Evolutionary conservation across 352 stramenopile species (phyloP).

Genomic region (Globisporangium sylvaticum): DNA sequence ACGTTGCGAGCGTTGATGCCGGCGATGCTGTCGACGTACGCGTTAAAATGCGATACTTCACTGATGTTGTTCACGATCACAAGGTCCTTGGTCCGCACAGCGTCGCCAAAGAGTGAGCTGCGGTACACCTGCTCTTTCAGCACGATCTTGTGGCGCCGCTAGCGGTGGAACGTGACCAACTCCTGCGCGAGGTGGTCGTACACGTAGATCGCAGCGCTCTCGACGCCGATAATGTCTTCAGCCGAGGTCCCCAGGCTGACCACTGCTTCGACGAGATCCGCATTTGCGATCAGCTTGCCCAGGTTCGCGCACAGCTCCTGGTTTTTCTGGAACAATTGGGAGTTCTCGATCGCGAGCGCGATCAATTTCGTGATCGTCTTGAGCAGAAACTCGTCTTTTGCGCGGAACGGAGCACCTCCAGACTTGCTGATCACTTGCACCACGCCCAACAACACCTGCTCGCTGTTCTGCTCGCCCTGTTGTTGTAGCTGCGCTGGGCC

Average conservation of each 20-base stretch:
- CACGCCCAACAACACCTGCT: slow-evolving; percentile 56
- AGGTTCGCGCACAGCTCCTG: slow-evolving; percentile 64
- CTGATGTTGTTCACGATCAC: slow-evolving; percentile 65
- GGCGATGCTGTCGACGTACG: slow-evolving; percentile 64
- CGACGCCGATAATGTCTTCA: slow-evolving; percentile 71
- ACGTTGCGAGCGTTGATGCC: slow-evolving; percentile 50
- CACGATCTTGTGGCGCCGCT: slow-evolving; percentile 54
- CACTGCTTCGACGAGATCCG: slow-evolving; percentile 56
- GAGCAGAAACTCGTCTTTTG: slow-evolving; percentile 78
- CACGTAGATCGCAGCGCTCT: slow-evolving; percentile 63
- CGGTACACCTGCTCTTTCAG: slow-evolving; percentile 49
- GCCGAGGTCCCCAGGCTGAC: slow-evolving; percentile 46
- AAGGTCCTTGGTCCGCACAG: slow-evolving; percentile 37
- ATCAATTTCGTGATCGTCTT: slow-evolving; percentile 77
- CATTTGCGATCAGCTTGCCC: slow-evolving; percentile 55
- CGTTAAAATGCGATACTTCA: slow-evolving; percentile 39
- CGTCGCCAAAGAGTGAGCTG: slow-evolving; percentile 48
- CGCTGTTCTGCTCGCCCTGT: neutral
- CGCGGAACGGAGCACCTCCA: slow-evolving; percentile 61
- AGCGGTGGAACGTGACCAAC: slow-evolving; percentile 69
- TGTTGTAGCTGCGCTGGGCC: neutral
- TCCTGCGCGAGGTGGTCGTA: slow-evolving; percentile 38
- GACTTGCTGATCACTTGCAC: slow-evolving; percentile 85
- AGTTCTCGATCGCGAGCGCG: slow-evolving; percentile 76
- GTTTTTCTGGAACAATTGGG: slow-evolving; percentile 76